Evolutionary conservation across 208 protist species (phyloP), one percentile per base, ranked within the genome.

Genomic region (Leptomonas seymouri): DNA sequence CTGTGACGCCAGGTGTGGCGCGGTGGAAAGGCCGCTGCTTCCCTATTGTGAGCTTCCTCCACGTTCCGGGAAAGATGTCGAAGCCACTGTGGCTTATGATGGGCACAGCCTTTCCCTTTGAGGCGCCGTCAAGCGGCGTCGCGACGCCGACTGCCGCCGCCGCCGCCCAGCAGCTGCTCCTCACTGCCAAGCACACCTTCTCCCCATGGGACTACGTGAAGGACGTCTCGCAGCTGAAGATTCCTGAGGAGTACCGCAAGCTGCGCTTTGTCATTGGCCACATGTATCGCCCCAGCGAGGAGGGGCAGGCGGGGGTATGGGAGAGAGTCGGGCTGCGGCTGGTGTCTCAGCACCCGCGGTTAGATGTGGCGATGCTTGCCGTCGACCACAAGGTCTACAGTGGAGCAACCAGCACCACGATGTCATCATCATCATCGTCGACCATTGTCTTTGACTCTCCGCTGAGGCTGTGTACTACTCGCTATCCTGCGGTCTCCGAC

Each of bases 41-140:
- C 63, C 85, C 89, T 27, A 74, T 94, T 14, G 84, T 94, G 23
- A 91, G 81, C 71, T 94, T 91, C 56, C 50, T 94, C 30, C 84
- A 94, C 51, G 85, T 94, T 5, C 89, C 89, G n/a, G 86, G 85
- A 3, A 90, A 90, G 54, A 94, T 94, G 84, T 85, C 84, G 8
- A 68, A 79, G 70, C 89, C 89, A 27, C 54, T 90, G 60, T 94
- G 89, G 87, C 74, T 94, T 25, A 94, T 94, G 89, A 91, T 93
- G 82, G 89, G 89, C 36, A 92, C 89, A 0, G 86, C 86, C 28
- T 91, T 91, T 62, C 76, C 77, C 30, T 68, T 82, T 41, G 49
- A 49, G 53, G 44, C 39, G 21, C 44, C 23, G 1, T 31, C 15
- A 7, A 30, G 28, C 15, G 27, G 42, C 14, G 9, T 21, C 5